phyloP scores from a whole-genome alignment of 1,284 basidiomycete species.

The Sporisorium iseilematis-ciliati region DNA sequence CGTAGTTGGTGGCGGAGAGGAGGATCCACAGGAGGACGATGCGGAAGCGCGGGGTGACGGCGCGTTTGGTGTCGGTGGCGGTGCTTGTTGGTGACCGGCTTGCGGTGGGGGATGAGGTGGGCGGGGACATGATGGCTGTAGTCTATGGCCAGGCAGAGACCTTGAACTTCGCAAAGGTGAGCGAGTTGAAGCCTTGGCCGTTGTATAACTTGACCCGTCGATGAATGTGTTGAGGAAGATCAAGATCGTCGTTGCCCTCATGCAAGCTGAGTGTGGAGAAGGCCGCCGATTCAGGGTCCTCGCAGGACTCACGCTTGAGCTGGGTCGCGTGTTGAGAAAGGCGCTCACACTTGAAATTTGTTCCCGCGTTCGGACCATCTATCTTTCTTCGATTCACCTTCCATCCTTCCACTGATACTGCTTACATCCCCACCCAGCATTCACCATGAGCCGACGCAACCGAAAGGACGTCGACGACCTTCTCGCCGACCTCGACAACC shows the following conservation, averaged over 20 bases:
- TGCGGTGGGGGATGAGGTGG: not conserved
- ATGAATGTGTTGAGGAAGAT: not conserved
- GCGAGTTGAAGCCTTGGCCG: not conserved
- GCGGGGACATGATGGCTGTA: constrained; percentile 2
- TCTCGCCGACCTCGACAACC: constrained; percentile 64
- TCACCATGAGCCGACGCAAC: constrained; percentile 45
- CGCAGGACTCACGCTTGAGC: constrained; percentile 7
- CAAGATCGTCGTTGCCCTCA: not conserved
- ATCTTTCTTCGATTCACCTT: not conserved
- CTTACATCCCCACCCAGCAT: constrained; percentile 1
- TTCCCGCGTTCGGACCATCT: constrained; percentile 25
- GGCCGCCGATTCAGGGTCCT: constrained; percentile 22
- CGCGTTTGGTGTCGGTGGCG: constrained; percentile 3
- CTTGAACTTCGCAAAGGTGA: not conserved
- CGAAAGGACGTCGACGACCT: constrained; percentile 66
- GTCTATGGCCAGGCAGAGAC: no score
- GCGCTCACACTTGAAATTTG: not conserved
- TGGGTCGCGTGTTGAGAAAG: not conserved
- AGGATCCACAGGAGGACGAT: constrained; percentile 58
- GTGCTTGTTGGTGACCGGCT: not conserved
- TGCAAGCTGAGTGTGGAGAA: constrained; percentile 14
- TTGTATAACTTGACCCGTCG: not conserved
- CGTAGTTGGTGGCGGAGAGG: constrained; percentile 61
- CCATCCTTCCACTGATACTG: not conserved
- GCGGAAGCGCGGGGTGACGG: constrained; percentile 39